phyloP scores from a whole-genome alignment of 345 rosid species.

The Aegle marmelos region DNA sequence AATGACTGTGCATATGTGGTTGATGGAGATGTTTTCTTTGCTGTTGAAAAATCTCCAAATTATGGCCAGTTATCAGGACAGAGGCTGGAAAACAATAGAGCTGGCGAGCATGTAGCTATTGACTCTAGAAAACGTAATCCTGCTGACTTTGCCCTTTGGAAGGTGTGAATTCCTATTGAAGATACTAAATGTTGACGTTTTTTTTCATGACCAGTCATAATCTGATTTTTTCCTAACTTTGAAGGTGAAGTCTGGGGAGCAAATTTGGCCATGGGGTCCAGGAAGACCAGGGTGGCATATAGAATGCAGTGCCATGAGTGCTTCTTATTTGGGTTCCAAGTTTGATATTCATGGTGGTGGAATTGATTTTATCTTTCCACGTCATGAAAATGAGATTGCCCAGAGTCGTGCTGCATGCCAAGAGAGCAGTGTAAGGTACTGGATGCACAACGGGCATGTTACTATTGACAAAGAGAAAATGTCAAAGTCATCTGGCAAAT shows the following conservation, averaged over 20 bases:
- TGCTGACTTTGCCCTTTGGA: constrained; percentile 97
- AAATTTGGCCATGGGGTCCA: constrained; percentile 86
- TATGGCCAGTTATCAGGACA: constrained; percentile 79
- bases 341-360: constrained; percentile 92
- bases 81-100: constrained; percentile 62
- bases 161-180: constrained; percentile 39
- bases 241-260: constrained; percentile 93
- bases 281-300: constrained; percentile 99
- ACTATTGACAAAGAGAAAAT: constrained; percentile 78
- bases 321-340: constrained; percentile 50
- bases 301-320: constrained; percentile 99
- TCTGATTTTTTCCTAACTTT: constrained; percentile 15
- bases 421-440: constrained; percentile 52
- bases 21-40: constrained; percentile 78
- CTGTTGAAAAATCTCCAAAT: constrained; percentile 68
- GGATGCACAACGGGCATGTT: constrained; percentile 94
- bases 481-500: constrained; percentile 78
- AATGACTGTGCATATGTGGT: constrained; percentile 69
- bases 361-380: constrained; percentile 71
- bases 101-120: constrained; percentile 82
- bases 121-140: constrained; percentile 83
- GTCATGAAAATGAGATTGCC: constrained; percentile 85
- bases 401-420: constrained; percentile 74
- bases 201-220: background rate
- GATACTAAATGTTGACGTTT: background rate